phyloP scores from a whole-genome alignment of 1,139 yeast genomes.

The Arxiozyma slooffiae region DNA sequence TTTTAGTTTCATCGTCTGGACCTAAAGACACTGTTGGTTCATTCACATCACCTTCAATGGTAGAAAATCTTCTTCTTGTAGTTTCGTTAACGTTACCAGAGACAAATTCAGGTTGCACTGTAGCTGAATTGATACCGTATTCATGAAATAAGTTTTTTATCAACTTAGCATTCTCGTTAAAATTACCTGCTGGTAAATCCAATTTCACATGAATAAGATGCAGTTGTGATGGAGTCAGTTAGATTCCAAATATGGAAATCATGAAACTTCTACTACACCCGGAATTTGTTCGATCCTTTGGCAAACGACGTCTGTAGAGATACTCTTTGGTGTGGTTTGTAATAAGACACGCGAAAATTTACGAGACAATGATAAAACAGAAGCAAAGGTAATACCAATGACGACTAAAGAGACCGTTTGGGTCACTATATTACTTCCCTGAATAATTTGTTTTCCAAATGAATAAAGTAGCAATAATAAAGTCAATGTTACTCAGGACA shows the following conservation, averaged over 20 bases:
- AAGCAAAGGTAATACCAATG: slow-evolving; percentile 78
- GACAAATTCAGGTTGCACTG: slow-evolving; percentile 84
- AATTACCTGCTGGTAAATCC: slow-evolving; percentile 51
- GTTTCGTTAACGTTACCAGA: slow-evolving; percentile 24
- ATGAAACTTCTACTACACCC: slow-evolving; percentile 76
- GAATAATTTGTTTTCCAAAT: slow-evolving; percentile 88
- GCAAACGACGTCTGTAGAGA: slow-evolving; percentile 67
- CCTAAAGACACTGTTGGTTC: slow-evolving; percentile 2
- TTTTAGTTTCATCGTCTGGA: not conserved
- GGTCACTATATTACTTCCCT: slow-evolving; percentile 85
- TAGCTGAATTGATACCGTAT: slow-evolving; percentile 84
- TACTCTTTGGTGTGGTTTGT: slow-evolving; percentile 83
- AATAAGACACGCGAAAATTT: slow-evolving; percentile 78
- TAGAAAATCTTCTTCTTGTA: slow-evolving; percentile 30
- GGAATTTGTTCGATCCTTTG: slow-evolving; percentile 55
- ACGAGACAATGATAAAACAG: slow-evolving; percentile 84
- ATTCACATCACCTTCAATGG: slow-evolving; percentile 31
- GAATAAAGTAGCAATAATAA: slow-evolving; percentile 75
- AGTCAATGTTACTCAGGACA: slow-evolving; percentile 93
- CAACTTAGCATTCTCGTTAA: slow-evolving; percentile 60
- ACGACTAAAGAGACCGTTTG: slow-evolving; percentile 74
- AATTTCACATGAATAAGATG: slow-evolving; percentile 83
- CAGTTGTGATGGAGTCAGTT: slow-evolving; percentile 78
- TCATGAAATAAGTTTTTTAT: slow-evolving; percentile 74
- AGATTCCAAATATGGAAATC: slow-evolving; percentile 96